Percentiles rank a stretch among this genome's conserved stretches.
Conservation (phyloP, 106 monocot genomes). For the Dendrobium huoshanense region DNA sequence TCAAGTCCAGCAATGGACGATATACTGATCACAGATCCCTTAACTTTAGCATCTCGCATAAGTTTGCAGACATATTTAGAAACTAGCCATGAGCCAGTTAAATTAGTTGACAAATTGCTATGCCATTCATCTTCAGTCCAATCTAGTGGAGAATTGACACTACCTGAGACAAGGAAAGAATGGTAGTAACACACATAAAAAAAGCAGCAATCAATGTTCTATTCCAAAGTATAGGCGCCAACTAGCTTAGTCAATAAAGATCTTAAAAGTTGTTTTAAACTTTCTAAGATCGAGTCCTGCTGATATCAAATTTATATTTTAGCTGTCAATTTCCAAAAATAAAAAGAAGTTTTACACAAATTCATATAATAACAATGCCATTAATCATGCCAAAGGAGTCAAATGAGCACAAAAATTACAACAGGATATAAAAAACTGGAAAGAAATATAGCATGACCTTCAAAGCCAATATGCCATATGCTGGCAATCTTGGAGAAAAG, state of each 20-base stretch:
- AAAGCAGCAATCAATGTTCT: background rate
- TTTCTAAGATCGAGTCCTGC: no score
- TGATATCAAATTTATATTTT: no score
- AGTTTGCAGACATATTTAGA: constrained; percentile 51
- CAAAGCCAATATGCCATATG: background rate
- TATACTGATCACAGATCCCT: constrained; percentile 64
- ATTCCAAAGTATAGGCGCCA: background rate
- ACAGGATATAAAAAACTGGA: background rate
- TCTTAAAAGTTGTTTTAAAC: no score
- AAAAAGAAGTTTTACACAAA: no score
- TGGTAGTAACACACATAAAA: background rate
- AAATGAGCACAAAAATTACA: background rate
- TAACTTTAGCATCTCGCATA: constrained; percentile 54
- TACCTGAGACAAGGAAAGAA: constrained; percentile 20
- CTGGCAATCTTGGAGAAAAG: background rate
- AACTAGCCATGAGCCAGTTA: constrained; percentile 67
- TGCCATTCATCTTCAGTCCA: constrained; percentile 69
- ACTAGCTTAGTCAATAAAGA: no score
- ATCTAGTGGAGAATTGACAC: constrained; percentile 49
- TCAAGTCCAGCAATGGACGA: constrained; percentile 53
- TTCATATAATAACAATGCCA: background rate
- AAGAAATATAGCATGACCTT: background rate
- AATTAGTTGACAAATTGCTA: constrained; percentile 35
- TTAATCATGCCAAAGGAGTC: background rate
- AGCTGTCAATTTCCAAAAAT: no score